phyloP scores from a whole-genome alignment of 225 moss, liverwort and hornwort species.

The Marchantia paleacea region DNA sequence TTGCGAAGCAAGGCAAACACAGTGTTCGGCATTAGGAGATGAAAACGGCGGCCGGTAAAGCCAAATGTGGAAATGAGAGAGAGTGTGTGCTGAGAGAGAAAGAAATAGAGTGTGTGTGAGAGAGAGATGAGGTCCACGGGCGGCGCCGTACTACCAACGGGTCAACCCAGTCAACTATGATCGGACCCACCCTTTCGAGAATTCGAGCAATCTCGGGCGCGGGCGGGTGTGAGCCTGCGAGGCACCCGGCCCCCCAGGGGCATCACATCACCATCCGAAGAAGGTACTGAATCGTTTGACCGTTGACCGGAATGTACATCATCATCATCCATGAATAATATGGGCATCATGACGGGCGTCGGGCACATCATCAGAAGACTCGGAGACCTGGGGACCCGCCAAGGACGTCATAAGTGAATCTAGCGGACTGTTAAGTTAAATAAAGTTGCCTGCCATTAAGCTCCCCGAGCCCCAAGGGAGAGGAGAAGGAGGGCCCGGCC shows the following conservation, averaged over 20 bases:
- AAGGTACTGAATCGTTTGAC: constrained; percentile 17
- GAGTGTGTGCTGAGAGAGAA: not conserved
- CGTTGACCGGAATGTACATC: not conserved
- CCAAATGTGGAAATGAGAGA: constrained; percentile 20
- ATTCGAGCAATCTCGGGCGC: constrained; percentile 2
- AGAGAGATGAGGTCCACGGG: constrained; percentile 22
- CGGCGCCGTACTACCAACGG: constrained; percentile 29
- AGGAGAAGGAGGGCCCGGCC: not conserved
- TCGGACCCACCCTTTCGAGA: not conserved
- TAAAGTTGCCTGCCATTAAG: constrained; percentile 6
- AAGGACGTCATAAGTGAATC: constrained; percentile 20
- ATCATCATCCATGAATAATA: constrained; percentile 14
- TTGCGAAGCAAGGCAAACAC: not conserved
- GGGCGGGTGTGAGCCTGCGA: not conserved
- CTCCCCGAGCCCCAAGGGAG: constrained; percentile 1
- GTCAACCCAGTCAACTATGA: constrained; percentile 29
- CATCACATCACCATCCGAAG: not conserved
- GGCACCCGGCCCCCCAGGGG: not conserved
- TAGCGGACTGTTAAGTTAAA: constrained; percentile 13
- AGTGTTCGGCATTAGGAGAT: not conserved
- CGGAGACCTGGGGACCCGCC: constrained; percentile 7
- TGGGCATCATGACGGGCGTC: constrained; percentile 10
- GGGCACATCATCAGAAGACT: constrained; percentile 17
- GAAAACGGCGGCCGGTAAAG: constrained; percentile 23
- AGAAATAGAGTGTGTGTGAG: not conserved